Base-by-base conservation (phyloP, 2,329 filamentous ascomycete genomes). In the Fusarium sp. region DNA sequence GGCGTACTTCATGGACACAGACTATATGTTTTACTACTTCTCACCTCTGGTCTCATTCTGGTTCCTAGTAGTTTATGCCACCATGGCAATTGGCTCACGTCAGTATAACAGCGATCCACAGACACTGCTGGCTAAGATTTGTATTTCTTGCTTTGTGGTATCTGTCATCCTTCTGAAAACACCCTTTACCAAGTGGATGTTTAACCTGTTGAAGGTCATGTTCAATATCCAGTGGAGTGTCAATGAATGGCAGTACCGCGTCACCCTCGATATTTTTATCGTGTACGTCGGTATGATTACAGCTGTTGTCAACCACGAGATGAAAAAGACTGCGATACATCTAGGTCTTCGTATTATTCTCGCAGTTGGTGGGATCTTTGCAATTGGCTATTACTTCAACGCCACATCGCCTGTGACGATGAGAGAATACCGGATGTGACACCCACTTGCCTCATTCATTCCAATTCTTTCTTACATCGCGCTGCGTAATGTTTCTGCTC, bases 1-100 rank as follows among this genome's bases (percentile, higher is more conserved):
- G 32, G 79, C 84, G 3, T 86, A 86, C 40, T 78, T 86, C 64
- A 86, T 89, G 83, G 76, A 80, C 23, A 88, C 84, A 5, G 78
- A 82, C 41, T 89, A 72, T 48, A 69, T 75, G 61, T 67, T 72
- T 27, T 89, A 90, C 73, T 85, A 87, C 74, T 87, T 90, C 67
- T 82, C 86, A 2, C 83, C 86, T 0, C 77, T 88, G 3, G 79
- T 85, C 37, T 87, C 82, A 40, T 88, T 90, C 72, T 91, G 88
- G 85, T 90, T 88, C 70, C 62, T 87, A 4, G 76, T 88, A 20
- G 77, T 86, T 15, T 89, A 82, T 71, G 64, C 77, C 33, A 87
- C 85, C 7, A 76, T 90, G 53, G 76, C 79, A 22, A 70, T 82
- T 22, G 78, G 78, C 11, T n/a, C 5, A 22, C 73, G 73, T 27